Conservation (phyloP, 1,284 basidiomycete species). For the Leccinum proximum region DNA sequence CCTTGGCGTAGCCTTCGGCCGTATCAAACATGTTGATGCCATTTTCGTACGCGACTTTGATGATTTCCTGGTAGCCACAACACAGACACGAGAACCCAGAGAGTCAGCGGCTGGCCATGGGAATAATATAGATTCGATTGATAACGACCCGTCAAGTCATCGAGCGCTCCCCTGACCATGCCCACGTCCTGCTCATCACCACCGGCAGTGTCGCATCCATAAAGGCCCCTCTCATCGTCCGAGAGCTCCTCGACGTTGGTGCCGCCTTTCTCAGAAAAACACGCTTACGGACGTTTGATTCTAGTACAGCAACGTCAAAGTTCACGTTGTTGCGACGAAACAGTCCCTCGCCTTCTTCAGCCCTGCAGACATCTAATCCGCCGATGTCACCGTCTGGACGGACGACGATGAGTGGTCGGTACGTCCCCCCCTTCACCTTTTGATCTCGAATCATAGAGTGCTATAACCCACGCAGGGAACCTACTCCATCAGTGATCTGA, state of each 20-base stretch:
- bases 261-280: neutral
- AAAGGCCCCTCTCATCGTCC: slow-evolving; percentile 89
- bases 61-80: slow-evolving; percentile 34
- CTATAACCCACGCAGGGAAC: slow-evolving; percentile 34
- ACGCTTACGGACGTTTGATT: neutral
- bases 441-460: neutral
- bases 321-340: slow-evolving; percentile 86
- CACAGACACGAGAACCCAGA: neutral
- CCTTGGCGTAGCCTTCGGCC: slow-evolving; percentile 57
- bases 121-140: neutral
- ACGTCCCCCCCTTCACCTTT: neutral
- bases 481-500: slow-evolving; percentile 84
- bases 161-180: slow-evolving; percentile 42
- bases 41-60: slow-evolving; percentile 45
- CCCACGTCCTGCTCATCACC: slow-evolving; percentile 81
- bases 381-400: neutral
- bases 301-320: slow-evolving; percentile 70
- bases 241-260: slow-evolving; percentile 69
- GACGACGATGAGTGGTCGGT: neutral
- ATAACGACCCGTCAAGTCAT: slow-evolving; percentile 34
- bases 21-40: slow-evolving; percentile 61
- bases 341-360: slow-evolving; percentile 65
- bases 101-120: neutral
- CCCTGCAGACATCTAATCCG: slow-evolving; percentile 10
- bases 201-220: slow-evolving; percentile 95